Base-by-base conservation (phyloP, 2,329 filamentous ascomycete species). In the Ophiocordyceps australis region DNA sequence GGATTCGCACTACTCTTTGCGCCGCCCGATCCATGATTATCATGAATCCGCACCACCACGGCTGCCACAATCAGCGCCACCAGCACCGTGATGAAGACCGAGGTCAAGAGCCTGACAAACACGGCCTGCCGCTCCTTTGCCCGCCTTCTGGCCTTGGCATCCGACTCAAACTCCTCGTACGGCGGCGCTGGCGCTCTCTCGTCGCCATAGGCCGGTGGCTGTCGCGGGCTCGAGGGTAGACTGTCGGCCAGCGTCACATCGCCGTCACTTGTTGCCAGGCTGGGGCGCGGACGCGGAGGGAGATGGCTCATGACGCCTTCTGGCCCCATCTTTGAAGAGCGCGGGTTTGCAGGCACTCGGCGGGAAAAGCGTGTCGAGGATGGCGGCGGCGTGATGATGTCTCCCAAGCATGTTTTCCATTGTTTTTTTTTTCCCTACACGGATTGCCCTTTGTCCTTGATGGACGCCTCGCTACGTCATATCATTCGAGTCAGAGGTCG, bases 21-120 rank as follows among this genome's bases (percentile, higher is more conserved):
- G n/a, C n/a, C 14, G 8, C 14, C 27, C 13, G n/a, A 14, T 10
- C 17, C 20, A 8, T 25, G 27, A 11, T 28, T 27, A 17, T 32
- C 32, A 13, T 32, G 28, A 4, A 40, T 38, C 26, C 31, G 35
- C 12, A 31, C 34, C 7, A 42, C 35, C 5, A 36, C 38, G 12
- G 36, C 39, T 6, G 39, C 39, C 3, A 40, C 35, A 10, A 40
- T 30, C 6, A 43, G 28, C 1, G 35, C 33, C 4, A 42, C 38
- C 7, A 43, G 28, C 5, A 38, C 32, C 4, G 35, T 29, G 26
- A 41, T 32, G 17, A 43, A 38, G 4, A 41, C 30, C 5, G 37
- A 39, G 3, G 39, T 28, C 21, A 37, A 14, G 13, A 43, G 30
- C 13, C 35, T 27, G 14, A 41, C 29, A 14, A 35, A 28, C 8